phyloP scores from a whole-genome alignment of 495 filamentous ascomycete genomes.

The Peziza echinospora region DNA sequence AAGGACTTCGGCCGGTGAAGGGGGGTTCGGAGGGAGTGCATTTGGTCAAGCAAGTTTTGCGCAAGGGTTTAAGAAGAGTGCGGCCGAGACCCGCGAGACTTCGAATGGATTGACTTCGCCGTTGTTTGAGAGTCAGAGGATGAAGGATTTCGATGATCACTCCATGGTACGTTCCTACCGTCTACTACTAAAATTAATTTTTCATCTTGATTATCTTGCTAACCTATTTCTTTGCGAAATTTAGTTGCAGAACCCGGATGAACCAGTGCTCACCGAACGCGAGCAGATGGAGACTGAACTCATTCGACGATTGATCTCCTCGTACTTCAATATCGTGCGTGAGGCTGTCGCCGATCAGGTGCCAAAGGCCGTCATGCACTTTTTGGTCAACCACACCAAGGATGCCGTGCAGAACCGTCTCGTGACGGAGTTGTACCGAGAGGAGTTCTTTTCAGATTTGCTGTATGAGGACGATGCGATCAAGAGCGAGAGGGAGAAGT shows the following conservation, averaged over 20 bases:
- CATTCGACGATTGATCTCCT: conserved; percentile 85
- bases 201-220: conserved; percentile 6
- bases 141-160: conserved; percentile 17
- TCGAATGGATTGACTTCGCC: conserved; percentile 7
- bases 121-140: conserved; percentile 9
- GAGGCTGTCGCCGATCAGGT: conserved; percentile 96
- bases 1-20: conserved; percentile 20
- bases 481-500: conserved; percentile 94
- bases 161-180: conserved; percentile 16
- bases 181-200: conserved; percentile 1
- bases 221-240: conserved; percentile 16
- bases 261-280: conserved; percentile 78
- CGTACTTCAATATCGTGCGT: conserved; percentile 95
- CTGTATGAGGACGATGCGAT: conserved; percentile 94
- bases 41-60: conserved; percentile 18
- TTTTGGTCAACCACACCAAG: conserved; percentile 93
- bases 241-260: conserved; percentile 29
- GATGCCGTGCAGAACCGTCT: conserved; percentile 92
- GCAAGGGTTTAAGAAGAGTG: conserved; percentile 1
- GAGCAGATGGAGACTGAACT: conserved; percentile 94
- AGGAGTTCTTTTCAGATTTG: conserved; percentile 77
- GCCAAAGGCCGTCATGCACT: conserved; percentile 96
- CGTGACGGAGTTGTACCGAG: conserved; percentile 87
- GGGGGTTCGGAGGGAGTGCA: too few relatives aligned
- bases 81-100: conserved; percentile 3